These are phyloP conservation scores for Colletotrichum lupini DNA, from an alignment of 2,329 filamentous ascomycete genomes.

Conservation along the genomic window DNA sequence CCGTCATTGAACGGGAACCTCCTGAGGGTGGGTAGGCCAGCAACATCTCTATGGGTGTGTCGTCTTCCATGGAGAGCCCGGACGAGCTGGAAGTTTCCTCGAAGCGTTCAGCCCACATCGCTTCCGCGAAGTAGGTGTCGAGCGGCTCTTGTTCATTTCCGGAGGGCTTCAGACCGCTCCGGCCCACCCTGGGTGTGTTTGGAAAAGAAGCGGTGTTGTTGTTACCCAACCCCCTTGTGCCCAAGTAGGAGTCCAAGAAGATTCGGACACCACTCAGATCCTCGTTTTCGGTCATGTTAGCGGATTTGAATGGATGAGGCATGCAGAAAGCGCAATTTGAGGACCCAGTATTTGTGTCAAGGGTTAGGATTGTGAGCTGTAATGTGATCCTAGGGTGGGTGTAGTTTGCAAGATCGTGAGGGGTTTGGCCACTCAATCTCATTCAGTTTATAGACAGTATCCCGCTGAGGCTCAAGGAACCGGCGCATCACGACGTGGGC, in stretches of 20 bases:
- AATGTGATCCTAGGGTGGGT: neutral
- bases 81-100: neutral
- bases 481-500: neutral
- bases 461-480: neutral
- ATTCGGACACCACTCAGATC: neutral
- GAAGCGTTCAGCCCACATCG: neutral
- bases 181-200: neutral
- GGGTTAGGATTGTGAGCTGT: neutral
- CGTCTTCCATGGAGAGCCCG: neutral
- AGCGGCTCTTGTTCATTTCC: neutral
- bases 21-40: neutral
- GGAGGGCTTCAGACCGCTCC: no score
- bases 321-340: neutral
- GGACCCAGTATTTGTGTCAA: slow-evolving; percentile 7
- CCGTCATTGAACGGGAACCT: neutral
- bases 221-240: neutral
- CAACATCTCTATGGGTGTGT: neutral
- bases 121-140: neutral
- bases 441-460: neutral
- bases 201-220: neutral
- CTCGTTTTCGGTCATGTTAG: slow-evolving; percentile 12
- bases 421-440: neutral
- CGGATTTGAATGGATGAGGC: neutral
- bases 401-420: neutral
- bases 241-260: slow-evolving; percentile 1